Conservation (phyloP, 305 asterid species). For the Fraxinus latifolia region DNA sequence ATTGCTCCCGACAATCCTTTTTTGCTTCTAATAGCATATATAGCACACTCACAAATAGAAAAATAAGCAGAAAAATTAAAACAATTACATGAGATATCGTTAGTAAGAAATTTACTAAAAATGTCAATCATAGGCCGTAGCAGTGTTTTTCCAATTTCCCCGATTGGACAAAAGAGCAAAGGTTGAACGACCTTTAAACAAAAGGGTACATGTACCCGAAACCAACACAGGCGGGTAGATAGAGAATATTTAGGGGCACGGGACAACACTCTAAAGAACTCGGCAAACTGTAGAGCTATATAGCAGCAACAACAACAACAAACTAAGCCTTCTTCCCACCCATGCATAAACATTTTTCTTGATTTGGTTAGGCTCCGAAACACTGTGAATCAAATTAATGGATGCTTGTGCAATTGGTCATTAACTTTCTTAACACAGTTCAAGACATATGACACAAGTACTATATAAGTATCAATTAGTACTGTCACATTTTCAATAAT, state of each 20-base stretch:
- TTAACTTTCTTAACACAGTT: slow-evolving; percentile 12
- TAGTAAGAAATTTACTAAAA: background rate
- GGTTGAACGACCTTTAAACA: too few relatives aligned
- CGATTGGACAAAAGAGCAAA: background rate
- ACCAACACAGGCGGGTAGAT: too few relatives aligned
- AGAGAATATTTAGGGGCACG: too few relatives aligned
- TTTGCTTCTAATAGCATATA: background rate
- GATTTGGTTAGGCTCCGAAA: background rate
- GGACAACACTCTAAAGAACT: too few relatives aligned
- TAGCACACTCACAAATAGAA: background rate
- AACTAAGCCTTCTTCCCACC: background rate
- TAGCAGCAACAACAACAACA: too few relatives aligned
- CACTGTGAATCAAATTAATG: background rate
- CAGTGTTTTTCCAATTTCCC: background rate
- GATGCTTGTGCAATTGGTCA: slow-evolving; percentile 11
- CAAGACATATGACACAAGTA: too few relatives aligned
- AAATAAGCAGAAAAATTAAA: background rate
- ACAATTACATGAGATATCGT: background rate
- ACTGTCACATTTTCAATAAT: slow-evolving; percentile 2
- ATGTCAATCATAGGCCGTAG: background rate
- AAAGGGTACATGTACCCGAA: too few relatives aligned
- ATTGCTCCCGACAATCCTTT: background rate
- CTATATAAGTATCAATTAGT: background rate
- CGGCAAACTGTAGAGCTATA: too few relatives aligned
- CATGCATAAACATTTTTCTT: too few relatives aligned